Evolutionary conservation across 2,329 filamentous ascomycete genomes (phyloP).

Genomic region (Lecanicillium sp.): DNA sequence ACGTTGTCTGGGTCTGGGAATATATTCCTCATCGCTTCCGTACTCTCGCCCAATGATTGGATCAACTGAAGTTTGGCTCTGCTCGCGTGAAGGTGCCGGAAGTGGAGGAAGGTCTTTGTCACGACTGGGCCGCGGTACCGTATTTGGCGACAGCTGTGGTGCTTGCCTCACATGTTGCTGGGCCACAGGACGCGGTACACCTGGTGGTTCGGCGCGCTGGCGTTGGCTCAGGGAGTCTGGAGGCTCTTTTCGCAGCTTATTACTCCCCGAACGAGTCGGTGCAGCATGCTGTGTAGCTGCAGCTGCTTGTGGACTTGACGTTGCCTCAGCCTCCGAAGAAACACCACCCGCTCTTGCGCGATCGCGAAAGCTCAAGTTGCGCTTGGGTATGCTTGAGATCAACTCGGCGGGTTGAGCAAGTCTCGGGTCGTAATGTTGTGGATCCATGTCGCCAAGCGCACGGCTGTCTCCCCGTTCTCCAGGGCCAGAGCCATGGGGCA

Average conservation of each 20-base stretch:
- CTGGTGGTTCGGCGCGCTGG: conserved; percentile 1
- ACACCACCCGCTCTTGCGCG: conserved; percentile 36
- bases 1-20: conserved; percentile 5
- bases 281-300: neutral
- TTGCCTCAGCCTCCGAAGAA: neutral
- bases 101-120: conserved; percentile 25
- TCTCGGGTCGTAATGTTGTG: no score
- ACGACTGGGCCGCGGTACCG: conserved; percentile 13
- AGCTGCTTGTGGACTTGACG: conserved; percentile 1
- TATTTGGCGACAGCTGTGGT: conserved; percentile 7
- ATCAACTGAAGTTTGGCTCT: no score
- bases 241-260: conserved; percentile 51
- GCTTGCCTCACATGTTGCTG: neutral
- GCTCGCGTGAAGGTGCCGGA: no score
- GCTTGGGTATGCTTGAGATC: conserved; percentile 34
- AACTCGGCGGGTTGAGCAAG: no score
- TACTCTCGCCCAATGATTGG: conserved; percentile 19
- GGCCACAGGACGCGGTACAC: neutral
- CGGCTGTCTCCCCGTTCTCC: no score
- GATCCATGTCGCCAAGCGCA: no score
- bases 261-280: conserved; percentile 40
- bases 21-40: conserved; percentile 19
- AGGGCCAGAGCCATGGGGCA: no score
- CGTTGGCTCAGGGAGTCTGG: conserved; percentile 21
- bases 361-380: conserved; percentile 55